A percentile compares a stretch with the other conserved stretches of the same genome.
Evolutionary conservation across 805 yeast species (phyloP).

Genomic region (Clavispora asparagi): DNA sequence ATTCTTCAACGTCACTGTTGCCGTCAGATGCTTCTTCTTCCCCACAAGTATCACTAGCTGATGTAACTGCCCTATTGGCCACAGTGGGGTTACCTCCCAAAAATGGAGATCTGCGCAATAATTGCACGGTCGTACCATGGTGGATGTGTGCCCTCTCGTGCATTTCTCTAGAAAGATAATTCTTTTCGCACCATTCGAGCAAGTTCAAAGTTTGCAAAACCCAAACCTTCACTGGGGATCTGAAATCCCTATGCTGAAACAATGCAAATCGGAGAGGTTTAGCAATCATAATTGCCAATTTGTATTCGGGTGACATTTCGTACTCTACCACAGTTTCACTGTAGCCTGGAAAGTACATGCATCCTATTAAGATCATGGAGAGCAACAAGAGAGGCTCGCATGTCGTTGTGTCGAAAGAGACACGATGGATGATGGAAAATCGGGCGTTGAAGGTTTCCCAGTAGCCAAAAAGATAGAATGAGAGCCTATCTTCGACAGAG

Average conservation of each 20-base stretch:
- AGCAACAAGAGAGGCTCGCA: constrained; percentile 48
- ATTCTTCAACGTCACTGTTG: constrained; percentile 6
- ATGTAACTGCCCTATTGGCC: constrained; percentile 18
- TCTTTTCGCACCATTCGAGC: constrained; percentile 76
- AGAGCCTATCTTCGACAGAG: constrained; percentile 27
- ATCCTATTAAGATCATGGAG: constrained; percentile 55
- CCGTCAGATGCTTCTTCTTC: constrained; percentile 24
- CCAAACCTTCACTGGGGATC: constrained; percentile 74
- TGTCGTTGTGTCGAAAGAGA: constrained; percentile 47
- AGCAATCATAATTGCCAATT: constrained; percentile 44
- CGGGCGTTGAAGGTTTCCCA: constrained; percentile 60
- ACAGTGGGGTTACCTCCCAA: constrained; percentile 63
- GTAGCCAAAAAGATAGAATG: constrained; percentile 37
- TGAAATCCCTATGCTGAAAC: constrained; percentile 66
- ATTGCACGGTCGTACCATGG: constrained; percentile 81
- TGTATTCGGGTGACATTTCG: constrained; percentile 28
- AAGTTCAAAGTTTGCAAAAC: constrained; percentile 68
- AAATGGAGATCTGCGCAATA: constrained; percentile 69
- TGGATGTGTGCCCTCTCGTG: constrained; percentile 84
- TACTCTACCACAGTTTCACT: constrained; percentile 15
- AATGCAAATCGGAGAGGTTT: constrained; percentile 63
- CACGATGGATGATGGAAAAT: constrained; percentile 53
- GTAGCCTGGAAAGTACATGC: constrained; percentile 35
- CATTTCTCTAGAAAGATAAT: constrained; percentile 57
- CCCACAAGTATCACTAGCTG: constrained; percentile 21